Base-by-base conservation (phyloP, 2,329 filamentous ascomycete species). In the Pleomassaria siparia region DNA sequence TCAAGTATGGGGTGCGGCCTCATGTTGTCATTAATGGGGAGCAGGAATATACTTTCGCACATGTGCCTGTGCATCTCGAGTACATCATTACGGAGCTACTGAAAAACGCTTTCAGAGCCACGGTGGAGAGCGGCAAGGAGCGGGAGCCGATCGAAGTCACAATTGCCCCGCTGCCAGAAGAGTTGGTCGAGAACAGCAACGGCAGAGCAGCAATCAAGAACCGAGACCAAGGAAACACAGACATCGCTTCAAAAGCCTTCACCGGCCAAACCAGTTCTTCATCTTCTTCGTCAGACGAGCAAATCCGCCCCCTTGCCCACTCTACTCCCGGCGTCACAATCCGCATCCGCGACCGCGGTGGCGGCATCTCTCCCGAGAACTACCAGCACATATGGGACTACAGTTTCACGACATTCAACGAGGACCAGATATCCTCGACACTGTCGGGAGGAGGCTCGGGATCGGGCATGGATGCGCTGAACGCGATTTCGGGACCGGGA, bases 51-150 rank as follows among this genome's bases (percentile, higher is more conserved):
- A 86, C 85, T 0, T 95, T 99, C 65, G 91, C 92, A 16, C 94
- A 95, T 64, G 86, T 99, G 8, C 94, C 94, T 12, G 94, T 95
- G 69, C 94, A 99, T 70, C 81, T 99, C 20, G 92, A 97, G 72
- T 99, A 99, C 71, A 96, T 99, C 55, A 83, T 96, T 55, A 99
- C 92, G 0, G 94, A 99, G 72, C 80, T 99, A 1, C 80, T 99
- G 49, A 99, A 99, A 72, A 99, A 99, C 65, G 89, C 91, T 1
- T 99, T 97, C 75, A 84, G 94, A 35, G 92, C 94, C 3, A 95
- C 90, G 0, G 85, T 97, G 9, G 94, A 99, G 72, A 86, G 82
- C 48, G 84, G 85, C n/a, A 85, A 83, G 62, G 86, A 88, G 58
- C 80, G 82, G 33, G 88, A 95, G 55, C 89, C 92, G 1, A 80